Percentiles rank a stretch among this genome's conserved stretches.
Conservation (phyloP, 2,329 filamentous ascomycete species). For the Pseudohalonectria lignicola region DNA sequence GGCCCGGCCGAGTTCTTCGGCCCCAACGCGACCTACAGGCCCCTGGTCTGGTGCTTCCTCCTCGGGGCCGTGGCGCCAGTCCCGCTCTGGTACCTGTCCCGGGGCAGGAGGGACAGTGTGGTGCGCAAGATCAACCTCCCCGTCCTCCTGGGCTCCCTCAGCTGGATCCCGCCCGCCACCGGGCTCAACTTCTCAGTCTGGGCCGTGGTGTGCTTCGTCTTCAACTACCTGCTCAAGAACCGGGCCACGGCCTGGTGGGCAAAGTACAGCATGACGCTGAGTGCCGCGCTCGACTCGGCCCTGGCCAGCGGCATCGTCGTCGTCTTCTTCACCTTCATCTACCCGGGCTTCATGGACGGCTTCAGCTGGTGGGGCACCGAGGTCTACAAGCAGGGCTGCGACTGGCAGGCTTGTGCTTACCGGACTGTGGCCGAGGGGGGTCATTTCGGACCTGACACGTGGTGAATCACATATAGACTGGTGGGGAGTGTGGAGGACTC, state of each 20-base stretch:
- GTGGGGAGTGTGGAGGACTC: too few species aligned
- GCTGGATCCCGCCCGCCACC: constrained; percentile 79
- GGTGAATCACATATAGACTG: too few species aligned
- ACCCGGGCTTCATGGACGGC: constrained; percentile 59
- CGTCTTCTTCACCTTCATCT: constrained; percentile 80
- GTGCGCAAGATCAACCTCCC: constrained; percentile 72
- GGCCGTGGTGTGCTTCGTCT: constrained; percentile 74
- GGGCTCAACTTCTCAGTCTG: constrained; percentile 84
- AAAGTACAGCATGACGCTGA: constrained; percentile 85
- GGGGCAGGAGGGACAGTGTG: constrained; percentile 47
- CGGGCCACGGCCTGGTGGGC: constrained; percentile 70
- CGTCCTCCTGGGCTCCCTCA: constrained; percentile 70
- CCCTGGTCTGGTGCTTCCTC: constrained; percentile 72
- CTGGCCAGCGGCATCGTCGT: constrained; percentile 74
- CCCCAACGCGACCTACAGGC: constrained; percentile 59
- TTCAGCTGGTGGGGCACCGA: constrained; percentile 88
- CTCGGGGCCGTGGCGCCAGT: constrained; percentile 66
- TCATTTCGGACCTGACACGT: constrained; percentile 53
- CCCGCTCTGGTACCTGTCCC: constrained; percentile 60
- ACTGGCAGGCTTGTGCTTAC: constrained; percentile 74
- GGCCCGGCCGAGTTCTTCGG: constrained; percentile 78
- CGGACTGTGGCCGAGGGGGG: constrained; percentile 49
- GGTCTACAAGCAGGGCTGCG: constrained; percentile 72
- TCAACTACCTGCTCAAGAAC: constrained; percentile 66
- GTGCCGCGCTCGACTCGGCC: constrained; percentile 72